Base-by-base conservation (phyloP, 345 rosid species). In the Rhizophora mangle region DNA sequence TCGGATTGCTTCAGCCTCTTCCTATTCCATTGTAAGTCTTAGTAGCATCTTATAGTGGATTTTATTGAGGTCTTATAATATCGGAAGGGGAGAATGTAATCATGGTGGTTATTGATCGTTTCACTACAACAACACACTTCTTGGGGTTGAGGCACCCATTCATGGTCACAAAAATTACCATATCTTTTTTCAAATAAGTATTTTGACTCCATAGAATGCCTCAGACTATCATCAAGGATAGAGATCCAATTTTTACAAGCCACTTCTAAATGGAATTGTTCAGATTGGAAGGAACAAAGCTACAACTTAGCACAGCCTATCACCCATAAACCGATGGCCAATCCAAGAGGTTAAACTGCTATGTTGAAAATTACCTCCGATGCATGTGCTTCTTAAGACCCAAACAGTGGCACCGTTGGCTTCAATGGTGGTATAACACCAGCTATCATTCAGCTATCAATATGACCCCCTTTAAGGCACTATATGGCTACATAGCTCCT, bases 91-190 rank as follows among this genome's bases (percentile, higher is more conserved):
- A 19, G 1, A 8, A 20, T 20, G n/a, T 20, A 7, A 53, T 20
- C 0, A 9, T 3, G 8, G 22, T 52, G 20, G 8, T 52, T 7
- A 4, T 19, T 16, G 22, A 52, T 52, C 55, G 22, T 0, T 52
- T 52, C 6, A 52, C 21, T 8, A 52, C 20, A 16, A 20, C 6
- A n/a, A 9, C n/a, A 1, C 26, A 53, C 3, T 53, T 39, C 15
- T 1, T 39, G 1, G 46, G 46, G 3, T 9, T 10, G 0, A 8
- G 1, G 3, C 15, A 9, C 2, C 15, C 46, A 9, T 39, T 1
- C 13, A 39, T 0, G 3, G 46, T 15, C 1, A 0, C 10, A 0
- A 8, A 2, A 2, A 6, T 36, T 6, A 10, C 5, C 1, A 0
- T 0, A 1, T 6, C 7, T 4, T 36, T 6, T 9, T 7, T 36